Evolutionary conservation across 2,329 filamentous ascomycete species (phyloP), one percentile per base, ranked within the genome.

Genomic region (Colletotrichum kahawae): DNA sequence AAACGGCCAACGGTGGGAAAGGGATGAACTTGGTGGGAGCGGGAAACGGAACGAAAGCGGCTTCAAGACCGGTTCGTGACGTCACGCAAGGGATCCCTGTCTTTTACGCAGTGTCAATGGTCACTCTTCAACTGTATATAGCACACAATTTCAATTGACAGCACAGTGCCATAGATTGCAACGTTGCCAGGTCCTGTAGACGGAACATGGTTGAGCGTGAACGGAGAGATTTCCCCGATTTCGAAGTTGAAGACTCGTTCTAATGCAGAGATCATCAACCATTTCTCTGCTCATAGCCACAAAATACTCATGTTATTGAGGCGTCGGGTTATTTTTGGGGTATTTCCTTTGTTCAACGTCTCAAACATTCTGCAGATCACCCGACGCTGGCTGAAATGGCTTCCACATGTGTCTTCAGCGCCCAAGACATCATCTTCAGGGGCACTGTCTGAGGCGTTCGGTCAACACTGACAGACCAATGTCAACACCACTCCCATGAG

Each of bases 21-120:
- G 24, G 38, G 54, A 59, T 33, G 24, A 14, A 69, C 24, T 33
- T 38, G 63, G 69, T 51, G 64, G 5, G 63, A 48, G 21, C 69
- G 43, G 48, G 33, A 56, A 54, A 51, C 48, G 48, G 64, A 68
- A 59, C 73, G 54, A 73, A 68, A 57, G 43, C 43, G 73, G 69
- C 36, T 24, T 59, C 7, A 43, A 51, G 48, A 29, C 29, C 69
- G 69, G 51, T 57, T 16, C 18, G 67, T 75, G 73, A 75, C 73
- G 73, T 75, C 63, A 74, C 43, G 6, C 27, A 24, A 16, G 24
- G 33, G 43, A n/a, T 5, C 70, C 62, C 31, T 67, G 59, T 31
- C 24, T 31, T 4, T 7, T 7, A 2, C 8, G n/a, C 60, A 33
- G 57, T 29, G 34, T n/a, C 6, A 24, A 29, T 1, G n/a, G 2